Base-by-base conservation (phyloP, 768 basidiomycete species). In the Epithele typhae region DNA sequence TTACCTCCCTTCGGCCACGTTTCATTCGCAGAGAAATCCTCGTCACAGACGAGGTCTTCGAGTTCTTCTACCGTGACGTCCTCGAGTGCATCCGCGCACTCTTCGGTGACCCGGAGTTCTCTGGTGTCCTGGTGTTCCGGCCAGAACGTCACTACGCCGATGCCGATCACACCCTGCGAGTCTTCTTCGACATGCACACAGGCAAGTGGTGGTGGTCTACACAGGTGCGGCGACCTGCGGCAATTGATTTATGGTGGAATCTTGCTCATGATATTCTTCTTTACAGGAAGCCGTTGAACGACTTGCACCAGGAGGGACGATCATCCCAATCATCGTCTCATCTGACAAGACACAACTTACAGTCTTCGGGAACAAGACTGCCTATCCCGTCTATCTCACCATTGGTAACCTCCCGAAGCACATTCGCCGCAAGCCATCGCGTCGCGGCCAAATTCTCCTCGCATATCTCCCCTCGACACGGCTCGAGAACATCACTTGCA, bases 191-290 rank as follows among this genome's bases (percentile, higher is more conserved):
- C 34, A 69, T 77, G 66, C 63, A 75, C 35, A 77, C 73, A 0
- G 73, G 70, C 0, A 63, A 67, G 37, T 79, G n/a, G 77, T 77
- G 75, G 77, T 77, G 75, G 74, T 37, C n/a, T 5, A 70, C 64
- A 1, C 76, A 77, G 63, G 76, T 75, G 47, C 22, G 64, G 2
- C 24, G 24, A 17, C 23, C 24, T n/a, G 25, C 11, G n/a, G n/a
- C n/a, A n/a, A n/a, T n/a, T n/a, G n/a, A n/a, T n/a, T n/a, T n/a
- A n/a, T n/a, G n/a, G n/a, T n/a, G n/a, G n/a, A n/a, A n/a, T n/a
- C n/a, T n/a, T n/a, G n/a, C n/a, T n/a, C n/a, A n/a, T n/a, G n/a
- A n/a, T n/a, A n/a, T n/a, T n/a, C n/a, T n/a, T n/a, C n/a, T n/a
- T n/a, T n/a, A n/a, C n/a, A n/a, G n/a, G n/a, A n/a, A n/a, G n/a